Evolutionary conservation across 441 rosid species (phyloP).

Genomic region (Metrosideros polymorpha): DNA sequence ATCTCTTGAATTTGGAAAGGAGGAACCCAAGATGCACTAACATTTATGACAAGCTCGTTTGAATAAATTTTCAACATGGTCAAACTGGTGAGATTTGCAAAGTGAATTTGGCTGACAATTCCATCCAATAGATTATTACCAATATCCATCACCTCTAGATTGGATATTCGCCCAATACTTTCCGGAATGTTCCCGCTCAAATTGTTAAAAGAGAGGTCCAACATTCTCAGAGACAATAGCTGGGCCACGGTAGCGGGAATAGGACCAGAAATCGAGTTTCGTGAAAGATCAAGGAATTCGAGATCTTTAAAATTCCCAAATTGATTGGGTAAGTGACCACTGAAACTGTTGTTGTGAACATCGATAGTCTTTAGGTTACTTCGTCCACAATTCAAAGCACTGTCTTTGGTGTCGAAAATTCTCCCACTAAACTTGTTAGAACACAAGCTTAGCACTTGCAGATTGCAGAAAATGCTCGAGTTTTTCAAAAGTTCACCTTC

Average conservation of each 20-base stretch:
- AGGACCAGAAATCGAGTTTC: neutral
- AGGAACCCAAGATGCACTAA: neutral
- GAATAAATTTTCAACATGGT: rapidly evolving
- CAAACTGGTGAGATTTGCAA: neutral
- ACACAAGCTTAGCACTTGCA: neutral
- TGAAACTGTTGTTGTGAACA: neutral
- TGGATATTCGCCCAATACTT: neutral
- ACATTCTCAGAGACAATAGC: neutral
- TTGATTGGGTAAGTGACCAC: neutral
- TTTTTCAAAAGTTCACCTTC: neutral
- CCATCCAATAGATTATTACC: neutral
- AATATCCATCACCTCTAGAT: neutral
- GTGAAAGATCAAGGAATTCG: neutral
- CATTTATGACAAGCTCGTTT: neutral
- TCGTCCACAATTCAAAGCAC: neutral
- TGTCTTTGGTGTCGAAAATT: neutral
- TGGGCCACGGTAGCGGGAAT: neutral
- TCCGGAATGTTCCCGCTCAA: neutral
- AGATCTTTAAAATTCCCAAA: neutral
- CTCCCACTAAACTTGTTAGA: neutral
- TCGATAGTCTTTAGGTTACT: neutral
- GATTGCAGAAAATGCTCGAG: neutral
- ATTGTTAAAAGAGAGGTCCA: neutral
- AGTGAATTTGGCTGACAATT: neutral
- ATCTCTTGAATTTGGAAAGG: neutral